These are phyloP conservation scores for Nyctanthes arbortristis DNA, from an alignment of 257 asterid species.

Conservation along the genomic window DNA sequence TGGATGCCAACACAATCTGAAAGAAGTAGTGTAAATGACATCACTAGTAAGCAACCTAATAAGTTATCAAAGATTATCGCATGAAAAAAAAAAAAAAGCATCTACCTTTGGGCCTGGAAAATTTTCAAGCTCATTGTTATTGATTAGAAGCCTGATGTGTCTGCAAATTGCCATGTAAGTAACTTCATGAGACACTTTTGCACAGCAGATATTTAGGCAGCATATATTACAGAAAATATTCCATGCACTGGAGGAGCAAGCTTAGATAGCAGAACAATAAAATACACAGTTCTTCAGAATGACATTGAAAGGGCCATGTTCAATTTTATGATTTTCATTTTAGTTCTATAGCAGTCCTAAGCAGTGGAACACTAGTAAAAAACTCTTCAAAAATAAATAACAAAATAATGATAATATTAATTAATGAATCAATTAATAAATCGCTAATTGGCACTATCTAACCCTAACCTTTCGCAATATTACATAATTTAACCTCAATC, in stretches of 20 bases:
- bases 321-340: conserved; percentile 1
- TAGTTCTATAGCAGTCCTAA: not conserved
- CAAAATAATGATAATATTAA: no score
- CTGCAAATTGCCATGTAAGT: conserved; percentile 47
- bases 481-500: no score
- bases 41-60: conserved; percentile 24
- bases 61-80: conserved; percentile 21
- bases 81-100: conserved; percentile 17
- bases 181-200: conserved; percentile 29
- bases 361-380: conserved; percentile 14
- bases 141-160: conserved; percentile 70
- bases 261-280: conserved; percentile 14
- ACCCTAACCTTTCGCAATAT: no score
- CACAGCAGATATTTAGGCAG: not conserved
- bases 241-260: conserved; percentile 10
- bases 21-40: conserved; percentile 17
- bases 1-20: conserved; percentile 93
- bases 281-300: not conserved
- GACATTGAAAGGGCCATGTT: conserved; percentile 7
- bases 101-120: conserved; percentile 87
- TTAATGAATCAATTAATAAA: no score
- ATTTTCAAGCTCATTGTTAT: conserved; percentile 78
- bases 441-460: no score
- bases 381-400: not conserved
- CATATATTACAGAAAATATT: conserved; percentile 6